Evolutionary conservation across 202 grass and related monocot species (phyloP).

Genomic region (Carex arenaria): DNA sequence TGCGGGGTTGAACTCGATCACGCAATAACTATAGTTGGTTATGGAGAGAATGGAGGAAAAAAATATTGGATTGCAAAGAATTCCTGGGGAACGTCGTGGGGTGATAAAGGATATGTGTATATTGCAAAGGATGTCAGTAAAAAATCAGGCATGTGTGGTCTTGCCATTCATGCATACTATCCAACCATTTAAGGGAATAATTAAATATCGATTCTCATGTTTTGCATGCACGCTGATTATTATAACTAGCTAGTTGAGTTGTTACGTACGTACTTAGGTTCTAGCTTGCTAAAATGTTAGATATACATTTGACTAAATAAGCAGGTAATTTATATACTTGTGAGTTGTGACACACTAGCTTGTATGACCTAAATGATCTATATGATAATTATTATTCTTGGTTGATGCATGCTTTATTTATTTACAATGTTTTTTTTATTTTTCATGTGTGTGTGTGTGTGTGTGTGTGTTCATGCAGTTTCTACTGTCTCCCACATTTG

Average conservation of each 20-base stretch:
- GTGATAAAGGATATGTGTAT: slow-evolving; percentile 27
- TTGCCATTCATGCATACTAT: slow-evolving; percentile 29
- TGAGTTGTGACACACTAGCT: neutral
- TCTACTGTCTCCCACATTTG: neutral
- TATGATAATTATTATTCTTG: neutral
- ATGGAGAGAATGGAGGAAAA: slow-evolving; percentile 11
- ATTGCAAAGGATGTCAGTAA: slow-evolving; percentile 23
- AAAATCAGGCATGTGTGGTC: slow-evolving; percentile 33
- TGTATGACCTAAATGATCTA: neutral
- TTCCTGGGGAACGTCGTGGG: slow-evolving; percentile 42
- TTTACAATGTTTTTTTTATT: neutral
- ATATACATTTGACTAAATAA: neutral
- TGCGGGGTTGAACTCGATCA: slow-evolving; percentile 22
- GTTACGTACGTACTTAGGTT: neutral
- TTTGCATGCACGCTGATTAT: neutral
- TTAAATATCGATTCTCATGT: neutral
- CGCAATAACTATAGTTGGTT: slow-evolving; percentile 32
- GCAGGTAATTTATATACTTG: neutral
- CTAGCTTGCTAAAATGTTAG: neutral
- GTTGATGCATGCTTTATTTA: neutral
- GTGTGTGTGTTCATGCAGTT: too few species aligned
- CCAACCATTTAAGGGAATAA: slow-evolving; percentile 15
- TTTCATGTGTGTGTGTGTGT: too few species aligned
- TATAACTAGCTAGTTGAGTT: neutral
- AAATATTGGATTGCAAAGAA: slow-evolving; percentile 47